phyloP scores from a whole-genome alignment of 2,329 filamentous ascomycete genomes.

The Rutstroemia sydowiana region DNA sequence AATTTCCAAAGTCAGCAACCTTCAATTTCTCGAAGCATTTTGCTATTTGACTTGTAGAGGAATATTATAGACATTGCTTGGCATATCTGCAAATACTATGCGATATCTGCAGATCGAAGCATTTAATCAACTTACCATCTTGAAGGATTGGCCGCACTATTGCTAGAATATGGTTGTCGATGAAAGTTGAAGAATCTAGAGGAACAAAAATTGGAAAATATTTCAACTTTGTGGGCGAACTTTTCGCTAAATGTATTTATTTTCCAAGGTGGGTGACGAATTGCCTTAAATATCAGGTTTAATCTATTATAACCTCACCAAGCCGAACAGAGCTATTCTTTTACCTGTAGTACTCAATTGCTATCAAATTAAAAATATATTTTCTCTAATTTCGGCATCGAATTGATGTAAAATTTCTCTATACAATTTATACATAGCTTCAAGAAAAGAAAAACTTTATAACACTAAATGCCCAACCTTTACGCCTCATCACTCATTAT shows the following conservation, averaged over 20 bases:
- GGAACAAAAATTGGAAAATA: constrained; percentile 6
- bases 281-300: constrained; percentile 14
- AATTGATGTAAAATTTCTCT: too few relatives aligned
- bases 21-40: constrained; percentile 97
- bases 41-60: constrained; percentile 59
- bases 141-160: constrained; percentile 40
- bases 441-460: background rate
- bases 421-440: constrained; percentile 6
- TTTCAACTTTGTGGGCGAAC: constrained; percentile 9
- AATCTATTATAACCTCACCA: constrained; percentile 68
- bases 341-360: too few relatives aligned
- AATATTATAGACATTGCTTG: constrained; percentile 18
- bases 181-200: constrained; percentile 14
- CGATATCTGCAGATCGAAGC: constrained; percentile 6
- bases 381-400: too few relatives aligned
- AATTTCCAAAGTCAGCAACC: constrained; percentile 93
- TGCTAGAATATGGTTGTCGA: constrained; percentile 36
- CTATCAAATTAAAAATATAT: too few relatives aligned
- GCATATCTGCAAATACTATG: constrained; percentile 12
- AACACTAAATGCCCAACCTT: background rate
- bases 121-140: constrained; percentile 57
- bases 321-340: too few relatives aligned
- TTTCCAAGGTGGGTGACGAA: constrained; percentile 9
- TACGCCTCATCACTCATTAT: constrained; percentile 1
- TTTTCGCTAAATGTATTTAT: background rate